Evolutionary conservation across 495 filamentous ascomycete genomes (phyloP).

Genomic region (Stereocaulon alpinum): DNA sequence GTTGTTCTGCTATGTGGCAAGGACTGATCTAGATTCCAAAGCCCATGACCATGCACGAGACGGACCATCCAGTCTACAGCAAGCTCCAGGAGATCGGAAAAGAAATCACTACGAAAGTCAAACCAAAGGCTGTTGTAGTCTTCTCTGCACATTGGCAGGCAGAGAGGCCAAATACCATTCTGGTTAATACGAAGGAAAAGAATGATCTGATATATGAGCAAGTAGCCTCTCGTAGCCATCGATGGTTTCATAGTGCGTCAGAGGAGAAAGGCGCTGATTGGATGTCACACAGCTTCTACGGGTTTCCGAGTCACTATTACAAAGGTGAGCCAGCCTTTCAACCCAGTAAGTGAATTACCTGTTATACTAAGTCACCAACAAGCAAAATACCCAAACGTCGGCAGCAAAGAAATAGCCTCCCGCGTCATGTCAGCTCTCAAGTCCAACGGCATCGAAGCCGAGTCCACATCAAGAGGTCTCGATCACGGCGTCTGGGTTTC

Average conservation of each 20-base stretch:
- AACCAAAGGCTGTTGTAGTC: slow-evolving; percentile 72
- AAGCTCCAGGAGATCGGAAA: slow-evolving; percentile 57
- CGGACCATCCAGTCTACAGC: slow-evolving; percentile 62
- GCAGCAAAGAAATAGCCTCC: slow-evolving; percentile 54
- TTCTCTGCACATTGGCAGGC: slow-evolving; percentile 84
- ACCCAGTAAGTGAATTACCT: slow-evolving; percentile 5
- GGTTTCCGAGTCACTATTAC: slow-evolving; percentile 57
- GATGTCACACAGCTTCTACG: slow-evolving; percentile 50
- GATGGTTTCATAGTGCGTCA: background rate
- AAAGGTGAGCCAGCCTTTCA: slow-evolving; percentile 16
- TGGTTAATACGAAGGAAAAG: slow-evolving; percentile 61
- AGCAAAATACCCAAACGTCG: slow-evolving; percentile 59
- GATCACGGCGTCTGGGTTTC: slow-evolving; percentile 76
- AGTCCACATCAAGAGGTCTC: slow-evolving; percentile 55
- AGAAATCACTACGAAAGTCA: slow-evolving; percentile 72
- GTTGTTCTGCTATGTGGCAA: no score
- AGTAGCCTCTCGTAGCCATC: slow-evolving; percentile 20
- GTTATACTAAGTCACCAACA: slow-evolving; percentile 30
- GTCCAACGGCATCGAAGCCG: slow-evolving; percentile 51
- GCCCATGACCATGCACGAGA: slow-evolving; percentile 67
- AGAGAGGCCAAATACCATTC: slow-evolving; percentile 42
- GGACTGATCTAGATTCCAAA: slow-evolving; percentile 22
- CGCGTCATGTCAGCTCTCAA: slow-evolving; percentile 51
- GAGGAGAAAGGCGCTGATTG: slow-evolving; percentile 10
- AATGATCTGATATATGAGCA: slow-evolving; percentile 77